Evolutionary conservation across 208 protist species (phyloP).

Genomic region (Crithidia expoeki): DNA sequence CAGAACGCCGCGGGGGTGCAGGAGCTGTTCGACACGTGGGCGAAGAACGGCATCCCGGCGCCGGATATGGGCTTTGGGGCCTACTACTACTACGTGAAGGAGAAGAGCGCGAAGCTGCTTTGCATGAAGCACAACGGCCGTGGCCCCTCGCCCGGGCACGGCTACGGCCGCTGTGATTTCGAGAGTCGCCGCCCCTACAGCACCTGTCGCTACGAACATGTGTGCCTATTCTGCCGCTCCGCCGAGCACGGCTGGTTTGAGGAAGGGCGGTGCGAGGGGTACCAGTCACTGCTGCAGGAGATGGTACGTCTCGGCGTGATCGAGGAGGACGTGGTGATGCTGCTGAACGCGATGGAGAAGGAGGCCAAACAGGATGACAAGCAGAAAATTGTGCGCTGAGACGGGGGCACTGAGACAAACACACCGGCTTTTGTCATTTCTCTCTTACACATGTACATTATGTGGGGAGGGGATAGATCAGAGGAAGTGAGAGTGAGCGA

Average conservation of each 20-base stretch:
- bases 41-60: constrained; percentile 60
- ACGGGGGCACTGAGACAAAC: neutral
- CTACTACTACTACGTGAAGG: constrained; percentile 82
- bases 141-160: constrained; percentile 48
- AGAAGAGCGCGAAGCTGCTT: constrained; percentile 58
- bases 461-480: neutral
- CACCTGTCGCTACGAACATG: constrained; percentile 78
- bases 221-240: constrained; percentile 74
- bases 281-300: constrained; percentile 60
- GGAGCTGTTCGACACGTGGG: constrained; percentile 69
- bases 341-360: constrained; percentile 73
- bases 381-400: constrained; percentile 1
- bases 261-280: constrained; percentile 65
- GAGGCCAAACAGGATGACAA: neutral
- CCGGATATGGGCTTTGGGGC: constrained; percentile 71
- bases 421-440: neutral
- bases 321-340: constrained; percentile 47
- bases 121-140: constrained; percentile 85
- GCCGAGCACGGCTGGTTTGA: constrained; percentile 83
- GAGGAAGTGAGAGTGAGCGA: neutral
- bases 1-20: constrained; percentile 52
- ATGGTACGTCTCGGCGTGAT: constrained; percentile 58
- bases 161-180: constrained; percentile 74
- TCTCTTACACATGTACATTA: constrained; percentile 4
- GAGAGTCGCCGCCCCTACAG: constrained; percentile 59